phyloP scores from a whole-genome alignment of 139 green algal species.

The Chlorella sp. region DNA sequence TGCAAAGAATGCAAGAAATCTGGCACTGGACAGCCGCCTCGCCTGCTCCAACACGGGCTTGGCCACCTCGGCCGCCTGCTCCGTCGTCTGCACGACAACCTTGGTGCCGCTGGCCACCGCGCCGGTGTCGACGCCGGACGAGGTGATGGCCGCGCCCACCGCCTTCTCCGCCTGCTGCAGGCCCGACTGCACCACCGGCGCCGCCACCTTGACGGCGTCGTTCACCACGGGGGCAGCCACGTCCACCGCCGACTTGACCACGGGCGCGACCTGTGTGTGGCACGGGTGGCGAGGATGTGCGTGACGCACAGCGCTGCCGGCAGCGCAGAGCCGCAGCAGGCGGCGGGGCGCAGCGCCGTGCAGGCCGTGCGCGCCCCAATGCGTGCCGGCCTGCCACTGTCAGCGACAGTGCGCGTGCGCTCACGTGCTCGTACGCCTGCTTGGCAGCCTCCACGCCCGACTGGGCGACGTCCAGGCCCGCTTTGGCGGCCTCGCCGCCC shows the following conservation, averaged over 20 bases:
- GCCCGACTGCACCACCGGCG: conserved; percentile 22
- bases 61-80: conserved; percentile 39
- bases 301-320: too few relatives aligned
- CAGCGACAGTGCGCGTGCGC: not conserved
- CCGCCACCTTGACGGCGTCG: conserved; percentile 34
- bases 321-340: not conserved
- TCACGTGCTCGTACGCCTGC: conserved; percentile 13
- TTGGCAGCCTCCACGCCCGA: conserved; percentile 26
- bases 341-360: not conserved
- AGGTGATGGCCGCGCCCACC: conserved; percentile 40
- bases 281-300: not conserved
- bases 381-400: not conserved
- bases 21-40: too few relatives aligned
- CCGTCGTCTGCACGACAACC: conserved; percentile 34
- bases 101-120: conserved; percentile 23
- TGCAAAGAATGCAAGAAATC: too few relatives aligned
- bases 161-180: conserved; percentile 10
- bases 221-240: conserved; percentile 27
- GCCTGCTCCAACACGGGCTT: conserved; percentile 53
- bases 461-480: conserved; percentile 30
- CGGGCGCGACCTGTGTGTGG: conserved; percentile 47
- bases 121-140: conserved; percentile 29
- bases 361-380: not conserved
- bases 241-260: conserved; percentile 41
- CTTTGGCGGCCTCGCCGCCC: conserved; percentile 33